Percentiles rank a stretch among this genome's conserved stretches.
Conservation (phyloP, 73 alveolate species). For the Paramecium sexaurelia region DNA sequence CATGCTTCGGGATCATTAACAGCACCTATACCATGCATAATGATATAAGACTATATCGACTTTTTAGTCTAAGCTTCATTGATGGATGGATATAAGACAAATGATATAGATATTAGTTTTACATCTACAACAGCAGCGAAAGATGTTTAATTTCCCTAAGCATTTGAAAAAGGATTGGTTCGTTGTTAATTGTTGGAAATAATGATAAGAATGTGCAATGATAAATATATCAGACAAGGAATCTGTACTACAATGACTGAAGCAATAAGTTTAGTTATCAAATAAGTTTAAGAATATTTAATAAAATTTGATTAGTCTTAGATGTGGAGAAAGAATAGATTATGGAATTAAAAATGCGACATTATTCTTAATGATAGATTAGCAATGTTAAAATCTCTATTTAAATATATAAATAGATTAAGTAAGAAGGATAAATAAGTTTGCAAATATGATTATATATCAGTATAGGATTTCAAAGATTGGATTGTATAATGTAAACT, state of each 20-base stretch:
- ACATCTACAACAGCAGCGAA: conserved; percentile 33
- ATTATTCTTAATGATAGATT: background rate
- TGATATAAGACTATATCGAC: background rate
- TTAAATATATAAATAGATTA: background rate
- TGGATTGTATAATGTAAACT: background rate
- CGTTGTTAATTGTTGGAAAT: conserved; percentile 44
- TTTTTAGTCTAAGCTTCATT: background rate
- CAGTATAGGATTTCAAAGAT: background rate
- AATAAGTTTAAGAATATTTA: background rate
- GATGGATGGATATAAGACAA: background rate
- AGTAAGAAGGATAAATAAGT: conserved; percentile 21
- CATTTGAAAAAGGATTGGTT: conserved; percentile 31
- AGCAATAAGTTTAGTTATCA: background rate
- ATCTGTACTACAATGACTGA: background rate
- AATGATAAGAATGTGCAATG: conserved; percentile 31
- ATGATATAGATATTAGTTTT: conserved; percentile 43
- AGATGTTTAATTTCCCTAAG: conserved; percentile 30
- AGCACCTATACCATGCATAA: background rate
- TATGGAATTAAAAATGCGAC: conserved; percentile 23
- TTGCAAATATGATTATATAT: conserved; percentile 5
- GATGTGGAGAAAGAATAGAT: conserved; percentile 48
- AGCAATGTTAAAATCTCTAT: conserved; percentile 12
- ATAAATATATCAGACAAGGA: conserved; percentile 12
- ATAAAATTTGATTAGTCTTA: background rate
- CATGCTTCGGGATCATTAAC: conserved; percentile 14